phyloP scores from a whole-genome alignment of 75 land plant genomes.

The Pinus tabuliformis region DNA sequence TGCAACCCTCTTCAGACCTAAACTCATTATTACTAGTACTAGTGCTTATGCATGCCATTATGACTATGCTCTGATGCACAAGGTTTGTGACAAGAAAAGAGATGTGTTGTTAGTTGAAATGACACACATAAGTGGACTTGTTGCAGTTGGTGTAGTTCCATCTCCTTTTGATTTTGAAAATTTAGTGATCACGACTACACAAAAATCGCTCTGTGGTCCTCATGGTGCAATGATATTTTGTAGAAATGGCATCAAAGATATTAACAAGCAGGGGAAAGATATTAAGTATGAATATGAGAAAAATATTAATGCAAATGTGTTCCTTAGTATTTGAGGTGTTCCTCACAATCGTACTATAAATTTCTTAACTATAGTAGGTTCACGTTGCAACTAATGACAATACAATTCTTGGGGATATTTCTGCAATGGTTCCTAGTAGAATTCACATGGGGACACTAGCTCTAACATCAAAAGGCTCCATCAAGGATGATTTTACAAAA shows the following conservation, averaged over 20 bases:
- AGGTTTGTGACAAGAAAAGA: slow-evolving; percentile 95
- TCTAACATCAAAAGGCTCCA: too few relatives aligned
- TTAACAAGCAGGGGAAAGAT: too few relatives aligned
- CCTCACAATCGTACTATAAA: too few relatives aligned
- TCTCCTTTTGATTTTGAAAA: slow-evolving; percentile 95
- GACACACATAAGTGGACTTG: slow-evolving; percentile 98
- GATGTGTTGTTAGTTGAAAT: slow-evolving; percentile 85
- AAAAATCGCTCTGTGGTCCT: slow-evolving; percentile 96
- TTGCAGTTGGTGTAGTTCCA: slow-evolving; percentile 89
- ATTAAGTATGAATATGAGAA: too few relatives aligned
- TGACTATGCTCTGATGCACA: slow-evolving; percentile 75
- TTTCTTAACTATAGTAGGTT: too few relatives aligned
- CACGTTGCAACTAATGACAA: too few relatives aligned
- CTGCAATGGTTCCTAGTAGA: too few relatives aligned
- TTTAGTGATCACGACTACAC: slow-evolving; percentile 93
- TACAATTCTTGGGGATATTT: too few relatives aligned
- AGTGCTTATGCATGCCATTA: slow-evolving; percentile 90
- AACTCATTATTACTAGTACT: slow-evolving; percentile 83
- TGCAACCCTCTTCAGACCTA: slow-evolving; percentile 73
- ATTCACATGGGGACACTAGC: too few relatives aligned
- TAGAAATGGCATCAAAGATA: slow-evolving; percentile 28
- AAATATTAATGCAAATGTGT: too few relatives aligned
- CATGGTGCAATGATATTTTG: slow-evolving; percentile 97
- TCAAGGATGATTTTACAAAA: too few relatives aligned
- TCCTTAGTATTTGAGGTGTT: too few relatives aligned